Base-by-base conservation (phyloP, 805 yeast genomes). In the Candida pini region DNA sequence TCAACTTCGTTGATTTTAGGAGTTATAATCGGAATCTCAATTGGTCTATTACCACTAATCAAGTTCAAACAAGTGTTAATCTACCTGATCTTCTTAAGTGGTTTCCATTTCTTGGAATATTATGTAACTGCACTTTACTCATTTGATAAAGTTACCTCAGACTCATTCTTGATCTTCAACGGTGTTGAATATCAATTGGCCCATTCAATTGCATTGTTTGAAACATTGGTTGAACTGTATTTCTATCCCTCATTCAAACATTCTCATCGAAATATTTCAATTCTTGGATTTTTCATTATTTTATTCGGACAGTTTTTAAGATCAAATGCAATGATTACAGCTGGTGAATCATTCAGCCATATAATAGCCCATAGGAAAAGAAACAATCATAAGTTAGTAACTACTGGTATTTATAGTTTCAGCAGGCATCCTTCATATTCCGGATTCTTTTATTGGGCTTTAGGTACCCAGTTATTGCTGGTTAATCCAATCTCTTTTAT, bases 381-480 rank as follows among this genome's bases (percentile, higher is more conserved):
- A 21, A 46, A 58, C 1, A 71, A 71, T 35, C 98, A 92, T 54
- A 59, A 45, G 8, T 64, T 92, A 28, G 80, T 92, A 9, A 85
- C 86, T 0, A 45, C 58, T 9, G 97, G 97, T 0, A 62, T 90
- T 3, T 92, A 90, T 56, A 38, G 66, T 2, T 43, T 59, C 18
- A 60, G 74, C 12, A 68, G 98, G 41, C 98, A 92, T 56, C 98
- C 98, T 6, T 80, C 94, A 31, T 92, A 92, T 58, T 71, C 78
- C 26, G 98, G 97, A 0, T 92, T 83, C 56, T 89, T 78, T 52
- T 78, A 87, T 75, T 92, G 97, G 97, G 90, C 94, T 10, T 45
- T 89, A 4, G 97, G 97, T 0, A 68, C 87, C 1, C 95, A 90
- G 54, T 17, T 92, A 30, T 44, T 81, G 40, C 58, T 90, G 38